These are phyloP conservation scores for Candida yuanshanica DNA, from an alignment of 805 yeast species.

Conservation along the genomic window DNA sequence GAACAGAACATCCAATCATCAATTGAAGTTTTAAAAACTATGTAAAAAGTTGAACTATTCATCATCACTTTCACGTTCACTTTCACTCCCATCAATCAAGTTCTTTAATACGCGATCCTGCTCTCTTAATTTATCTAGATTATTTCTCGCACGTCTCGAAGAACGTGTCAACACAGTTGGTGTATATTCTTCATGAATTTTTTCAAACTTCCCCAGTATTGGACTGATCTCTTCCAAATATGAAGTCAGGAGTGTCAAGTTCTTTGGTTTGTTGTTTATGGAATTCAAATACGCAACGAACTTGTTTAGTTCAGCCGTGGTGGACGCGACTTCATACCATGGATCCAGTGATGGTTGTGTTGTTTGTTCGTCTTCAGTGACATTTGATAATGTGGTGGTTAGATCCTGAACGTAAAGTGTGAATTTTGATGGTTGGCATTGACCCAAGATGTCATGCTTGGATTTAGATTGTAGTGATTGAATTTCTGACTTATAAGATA, in stretches of 20 bases:
- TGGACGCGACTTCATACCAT: constrained; percentile 24
- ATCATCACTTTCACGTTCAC: constrained; percentile 6
- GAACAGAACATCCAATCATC: too few relatives aligned
- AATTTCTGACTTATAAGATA: constrained; percentile 11
- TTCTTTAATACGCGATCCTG: constrained; percentile 12
- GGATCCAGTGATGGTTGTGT: constrained; percentile 10
- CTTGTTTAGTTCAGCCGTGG: constrained; percentile 7
- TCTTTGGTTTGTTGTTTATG: constrained; percentile 4
- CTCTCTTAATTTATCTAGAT: constrained; percentile 12
- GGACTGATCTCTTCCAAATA: constrained; percentile 14
- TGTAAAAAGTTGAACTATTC: too few relatives aligned
- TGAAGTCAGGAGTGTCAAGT: constrained; percentile 4
- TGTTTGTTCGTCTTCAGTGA: not conserved
- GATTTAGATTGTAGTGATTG: constrained; percentile 6
- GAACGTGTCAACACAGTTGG: constrained; percentile 10
- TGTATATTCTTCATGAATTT: constrained; percentile 9
- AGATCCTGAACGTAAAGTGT: constrained; percentile 24
- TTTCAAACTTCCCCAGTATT: constrained; percentile 15
- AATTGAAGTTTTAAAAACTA: too few relatives aligned
- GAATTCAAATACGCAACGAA: constrained; percentile 11
- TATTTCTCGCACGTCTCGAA: constrained; percentile 13
- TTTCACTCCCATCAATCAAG: constrained; percentile 9
- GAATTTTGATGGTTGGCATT: constrained; percentile 21
- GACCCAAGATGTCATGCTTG: constrained; percentile 6
- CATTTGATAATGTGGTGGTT: constrained; percentile 9